Base-by-base conservation (phyloP, 148 eudicot species). In the Bassia scoparia region DNA sequence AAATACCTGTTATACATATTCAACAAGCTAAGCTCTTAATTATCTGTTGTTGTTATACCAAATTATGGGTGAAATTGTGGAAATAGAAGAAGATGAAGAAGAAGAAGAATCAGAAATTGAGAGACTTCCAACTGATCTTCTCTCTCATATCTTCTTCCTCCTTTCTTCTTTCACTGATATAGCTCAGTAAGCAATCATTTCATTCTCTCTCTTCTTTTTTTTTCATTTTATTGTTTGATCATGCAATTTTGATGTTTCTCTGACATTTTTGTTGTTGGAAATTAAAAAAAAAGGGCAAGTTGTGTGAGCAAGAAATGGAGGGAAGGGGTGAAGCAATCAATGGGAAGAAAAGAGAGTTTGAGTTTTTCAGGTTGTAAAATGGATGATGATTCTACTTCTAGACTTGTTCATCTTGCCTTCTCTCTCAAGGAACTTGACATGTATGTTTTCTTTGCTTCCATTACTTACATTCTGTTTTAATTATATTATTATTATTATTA, bases 351-450 rank as follows among this genome's bases (percentile, higher is more conserved):
- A 68, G 87, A 86, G 69, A 87, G 71, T 43, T 61, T 91, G 76
- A 91, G 93, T 74, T 94, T 94, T 63, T 85, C 97, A 10, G 97
- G 96, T 15, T 88, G 91, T 87, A 91, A 86, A 52, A 91, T 88
- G 89, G 96, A 94, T 59, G 98, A 94, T 76, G 83, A 80, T 9
- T 88, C 97, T 59, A 84, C 89, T 53, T 84, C 93, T 80, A 97
- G 98, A 27, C 83, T 94, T 50, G 85, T 94, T 85, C 85, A 66
- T 33, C 83, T 77, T 65, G 98, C 98, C 69, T 89, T 81, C 73
- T 80, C 85, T 33, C 98, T 94, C 85, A 89, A 81, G 81, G 96
- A 94, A 56, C 96, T 94, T 52, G 98, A 94, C 83, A 94, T 94
- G 98, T 94, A 85, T 43, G 62, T 15, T 54, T 20, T n/a, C n/a